Evolutionary conservation across 768 basidiomycete species (phyloP).

Genomic region (Lactarius hatsudake): DNA sequence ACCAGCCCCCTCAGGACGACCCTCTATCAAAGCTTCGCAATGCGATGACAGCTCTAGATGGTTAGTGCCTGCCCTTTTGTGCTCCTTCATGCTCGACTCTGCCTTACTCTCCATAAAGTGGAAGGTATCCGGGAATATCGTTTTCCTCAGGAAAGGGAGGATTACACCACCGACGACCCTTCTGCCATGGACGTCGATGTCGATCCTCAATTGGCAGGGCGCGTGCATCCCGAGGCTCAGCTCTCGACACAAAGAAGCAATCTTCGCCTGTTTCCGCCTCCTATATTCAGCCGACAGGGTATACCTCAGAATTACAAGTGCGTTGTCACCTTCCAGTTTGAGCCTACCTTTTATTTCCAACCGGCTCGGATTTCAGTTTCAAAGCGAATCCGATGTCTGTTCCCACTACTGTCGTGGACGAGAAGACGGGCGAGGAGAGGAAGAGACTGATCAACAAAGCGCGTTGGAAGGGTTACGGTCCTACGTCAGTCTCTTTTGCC

Average conservation of each 20-base stretch:
- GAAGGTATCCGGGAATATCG: constrained; percentile 67
- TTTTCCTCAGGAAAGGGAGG: constrained; percentile 66
- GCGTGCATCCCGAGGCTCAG: constrained; percentile 7
- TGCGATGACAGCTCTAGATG: constrained; percentile 79
- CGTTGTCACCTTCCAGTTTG: neutral
- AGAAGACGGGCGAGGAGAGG: constrained; percentile 76
- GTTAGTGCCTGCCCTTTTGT: constrained; percentile 42
- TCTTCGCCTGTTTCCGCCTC: constrained; percentile 81
- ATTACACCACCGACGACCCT: constrained; percentile 45
- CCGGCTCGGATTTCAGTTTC: constrained; percentile 47
- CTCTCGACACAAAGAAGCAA: constrained; percentile 45
- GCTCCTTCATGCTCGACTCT: constrained; percentile 1
- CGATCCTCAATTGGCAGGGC: constrained; percentile 44
- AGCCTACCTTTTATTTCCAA: neutral
- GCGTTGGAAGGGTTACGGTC: constrained; percentile 84
- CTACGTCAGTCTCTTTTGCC: constrained; percentile 63
- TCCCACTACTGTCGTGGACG: constrained; percentile 60
- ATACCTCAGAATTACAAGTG: constrained; percentile 85
- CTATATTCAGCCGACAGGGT: constrained; percentile 79
- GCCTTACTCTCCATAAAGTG: constrained; percentile 44
- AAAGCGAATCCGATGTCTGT: constrained; percentile 76
- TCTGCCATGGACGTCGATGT: constrained; percentile 41
- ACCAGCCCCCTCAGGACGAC: constrained; percentile 69
- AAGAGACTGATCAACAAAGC: constrained; percentile 81
- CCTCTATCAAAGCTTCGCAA: constrained; percentile 64